These are phyloP conservation scores for Trichophyton mentagrophytes DNA, from an alignment of 2,329 filamentous ascomycete genomes.

Conservation along the genomic window DNA sequence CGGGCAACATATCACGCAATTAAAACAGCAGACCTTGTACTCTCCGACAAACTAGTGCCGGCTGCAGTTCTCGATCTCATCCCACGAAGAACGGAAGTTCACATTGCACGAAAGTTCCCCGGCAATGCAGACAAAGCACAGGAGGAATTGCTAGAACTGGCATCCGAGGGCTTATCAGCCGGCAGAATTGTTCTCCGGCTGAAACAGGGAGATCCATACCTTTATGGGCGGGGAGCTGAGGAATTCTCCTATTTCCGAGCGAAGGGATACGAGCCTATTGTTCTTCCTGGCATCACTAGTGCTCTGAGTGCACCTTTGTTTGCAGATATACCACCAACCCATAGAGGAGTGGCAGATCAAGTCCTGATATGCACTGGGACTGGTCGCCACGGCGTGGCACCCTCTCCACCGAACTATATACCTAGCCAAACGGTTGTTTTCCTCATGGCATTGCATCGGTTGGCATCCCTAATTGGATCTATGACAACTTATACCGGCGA, in stretches of 20 bases:
- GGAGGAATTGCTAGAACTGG: conserved; percentile 70
- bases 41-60: conserved; percentile 49
- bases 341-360: conserved; percentile 81
- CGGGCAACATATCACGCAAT: conserved; percentile 41
- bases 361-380: conserved; percentile 95
- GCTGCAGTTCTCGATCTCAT: conserved; percentile 76
- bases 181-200: conserved; percentile 76
- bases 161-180: conserved; percentile 52
- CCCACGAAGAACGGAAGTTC: conserved; percentile 73
- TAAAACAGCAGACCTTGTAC: conserved; percentile 35
- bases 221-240: conserved; percentile 90
- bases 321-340: conserved; percentile 74
- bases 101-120: conserved; percentile 93
- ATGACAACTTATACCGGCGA: conserved; percentile 37
- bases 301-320: conserved; percentile 80
- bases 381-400: conserved; percentile 73
- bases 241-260: conserved; percentile 73
- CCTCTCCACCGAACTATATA: conserved; percentile 68
- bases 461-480: conserved; percentile 59
- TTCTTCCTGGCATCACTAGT: conserved; percentile 83
- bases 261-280: conserved; percentile 55
- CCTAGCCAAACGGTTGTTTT: conserved; percentile 75
- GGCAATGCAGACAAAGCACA: conserved; percentile 92
- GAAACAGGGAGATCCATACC: conserved; percentile 93
- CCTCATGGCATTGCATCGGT: conserved; percentile 84